Evolutionary conservation across 805 yeast genomes (phyloP).

Genomic region (Wickerhamiella domercqiae): DNA sequence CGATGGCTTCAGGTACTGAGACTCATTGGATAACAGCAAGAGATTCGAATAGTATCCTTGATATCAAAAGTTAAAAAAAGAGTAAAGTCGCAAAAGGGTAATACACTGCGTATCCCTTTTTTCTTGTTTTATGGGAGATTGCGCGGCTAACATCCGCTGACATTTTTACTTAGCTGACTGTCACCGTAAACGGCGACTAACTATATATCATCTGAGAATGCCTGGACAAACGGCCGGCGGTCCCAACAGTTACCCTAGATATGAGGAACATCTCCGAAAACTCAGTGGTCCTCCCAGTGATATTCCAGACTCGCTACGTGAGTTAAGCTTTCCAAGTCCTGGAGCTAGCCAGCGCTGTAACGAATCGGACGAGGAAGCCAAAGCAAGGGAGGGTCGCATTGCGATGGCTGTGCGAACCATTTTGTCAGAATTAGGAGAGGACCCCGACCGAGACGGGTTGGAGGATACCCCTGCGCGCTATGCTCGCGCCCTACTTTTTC

Average conservation of each 20-base stretch:
- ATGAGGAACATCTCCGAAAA: slow-evolving; percentile 17
- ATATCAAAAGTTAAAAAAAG: too few species aligned
- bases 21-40: too few species aligned
- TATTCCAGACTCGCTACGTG: slow-evolving; percentile 47
- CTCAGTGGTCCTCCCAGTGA: slow-evolving; percentile 16
- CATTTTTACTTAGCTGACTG: too few species aligned
- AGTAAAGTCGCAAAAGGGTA: too few species aligned
- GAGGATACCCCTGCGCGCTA: slow-evolving; percentile 90
- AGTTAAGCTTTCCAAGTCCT: slow-evolving; percentile 82
- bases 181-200: too few species aligned
- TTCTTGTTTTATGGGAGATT: too few species aligned
- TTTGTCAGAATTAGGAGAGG: slow-evolving; percentile 80
- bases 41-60: too few species aligned
- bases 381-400: slow-evolving; percentile 55
- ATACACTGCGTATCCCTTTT: too few species aligned
- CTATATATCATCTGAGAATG: too few species aligned
- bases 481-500: slow-evolving; percentile 89
- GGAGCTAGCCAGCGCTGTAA: slow-evolving; percentile 73
- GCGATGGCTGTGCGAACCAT: slow-evolving; percentile 66
- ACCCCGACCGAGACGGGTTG: slow-evolving; percentile 72
- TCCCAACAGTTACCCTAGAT: slow-evolving; percentile 19
- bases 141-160: too few species aligned
- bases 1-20: too few species aligned
- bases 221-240: too few species aligned
- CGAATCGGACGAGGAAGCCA: slow-evolving; percentile 48